Base-by-base conservation (phyloP, 2,329 filamentous ascomycete species). In the Ophiobolus disseminans region DNA sequence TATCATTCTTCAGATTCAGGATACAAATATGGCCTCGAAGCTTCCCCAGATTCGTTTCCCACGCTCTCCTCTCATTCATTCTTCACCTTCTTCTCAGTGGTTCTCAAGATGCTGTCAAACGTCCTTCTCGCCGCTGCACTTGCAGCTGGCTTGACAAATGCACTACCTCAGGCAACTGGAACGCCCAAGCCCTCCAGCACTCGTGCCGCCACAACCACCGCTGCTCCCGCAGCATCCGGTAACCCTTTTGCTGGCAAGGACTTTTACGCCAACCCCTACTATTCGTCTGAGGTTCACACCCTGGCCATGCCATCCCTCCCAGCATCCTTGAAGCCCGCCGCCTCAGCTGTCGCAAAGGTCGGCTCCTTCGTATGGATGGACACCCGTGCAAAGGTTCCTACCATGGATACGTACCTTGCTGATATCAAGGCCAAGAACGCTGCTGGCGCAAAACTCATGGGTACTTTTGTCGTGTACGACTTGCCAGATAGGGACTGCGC, bases 401-500 rank as follows among this genome's bases (percentile, higher is more conserved):
- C 66, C 1, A 76, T 83, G 69, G 76, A 73, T 3, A 74, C 73
- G 0, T 80, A 77, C 57, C 69, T 81, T 14, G 68, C 66, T 4
- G 76, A 81, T 38, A 81, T 82, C 59, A 66, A 76, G 52, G 60
- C 70, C 28, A 63, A 76, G 56, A 82, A 82, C 47, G 70, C 66
- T 20, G 77, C 74, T 20, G 79, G 79, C n/a, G 77, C 77, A 6
- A 77, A 66, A 41, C 75, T 78, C 47, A 75, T 78, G 14, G 78
- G 76, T 14, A 76, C 75, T 1, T 80, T 86, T 43, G 84, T 87
- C 45, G 81, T 86, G 44, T 86, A 86, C 68, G 80, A 86, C 65
- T 73, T 86, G 10, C 84, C 84, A 35, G 83, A 85, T 58, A 81
- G 84, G 65, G 84, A 86, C 65, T 86, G 84, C 62, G 80, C 84